Percentiles rank a stretch among this genome's conserved stretches.
Conservation (phyloP, 176 grass and related monocot genomes). For the Typha latifolia region DNA sequence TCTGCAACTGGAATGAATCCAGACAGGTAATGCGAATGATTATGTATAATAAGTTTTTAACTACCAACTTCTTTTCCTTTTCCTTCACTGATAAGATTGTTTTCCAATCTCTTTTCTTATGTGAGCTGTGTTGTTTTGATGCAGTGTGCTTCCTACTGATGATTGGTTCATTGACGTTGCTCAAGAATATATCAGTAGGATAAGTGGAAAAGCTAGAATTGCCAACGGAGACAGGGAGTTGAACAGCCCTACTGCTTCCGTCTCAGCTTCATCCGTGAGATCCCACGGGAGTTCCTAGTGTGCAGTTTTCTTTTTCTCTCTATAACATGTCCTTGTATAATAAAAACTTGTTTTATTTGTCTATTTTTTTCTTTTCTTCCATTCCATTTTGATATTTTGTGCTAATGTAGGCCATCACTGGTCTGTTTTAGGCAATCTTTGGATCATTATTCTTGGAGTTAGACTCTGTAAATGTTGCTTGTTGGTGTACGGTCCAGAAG, state of each 20-base stretch:
- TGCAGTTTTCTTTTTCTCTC: constrained; percentile 14
- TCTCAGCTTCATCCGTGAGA: constrained; percentile 80
- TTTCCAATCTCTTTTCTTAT: too few species aligned
- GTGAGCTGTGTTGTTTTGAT: constrained; percentile 4
- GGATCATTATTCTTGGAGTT: constrained; percentile 9
- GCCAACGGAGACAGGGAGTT: constrained; percentile 72
- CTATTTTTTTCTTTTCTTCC: neutral
- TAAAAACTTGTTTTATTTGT: constrained; percentile 9
- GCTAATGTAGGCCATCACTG: neutral
- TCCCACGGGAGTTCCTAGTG: constrained; percentile 49
- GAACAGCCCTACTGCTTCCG: constrained; percentile 75
- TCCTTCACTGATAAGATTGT: too few species aligned
- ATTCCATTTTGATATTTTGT: constrained; percentile 3
- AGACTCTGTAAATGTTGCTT: neutral
- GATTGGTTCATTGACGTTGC: constrained; percentile 86
- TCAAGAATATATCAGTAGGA: constrained; percentile 57
- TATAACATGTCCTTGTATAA: constrained; percentile 13
- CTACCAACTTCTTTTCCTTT: too few species aligned
- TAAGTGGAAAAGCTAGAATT: constrained; percentile 53
- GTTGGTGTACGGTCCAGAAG: neutral
- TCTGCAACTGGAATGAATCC: constrained; percentile 81
- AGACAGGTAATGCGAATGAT: constrained; percentile 40
- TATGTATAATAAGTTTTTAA: too few species aligned
- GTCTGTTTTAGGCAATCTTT: constrained; percentile 1
- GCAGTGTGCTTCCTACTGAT: constrained; percentile 59